These are phyloP conservation scores for Penicillium pulvis DNA, from an alignment of 495 filamentous ascomycete species.

Conservation along the genomic window DNA sequence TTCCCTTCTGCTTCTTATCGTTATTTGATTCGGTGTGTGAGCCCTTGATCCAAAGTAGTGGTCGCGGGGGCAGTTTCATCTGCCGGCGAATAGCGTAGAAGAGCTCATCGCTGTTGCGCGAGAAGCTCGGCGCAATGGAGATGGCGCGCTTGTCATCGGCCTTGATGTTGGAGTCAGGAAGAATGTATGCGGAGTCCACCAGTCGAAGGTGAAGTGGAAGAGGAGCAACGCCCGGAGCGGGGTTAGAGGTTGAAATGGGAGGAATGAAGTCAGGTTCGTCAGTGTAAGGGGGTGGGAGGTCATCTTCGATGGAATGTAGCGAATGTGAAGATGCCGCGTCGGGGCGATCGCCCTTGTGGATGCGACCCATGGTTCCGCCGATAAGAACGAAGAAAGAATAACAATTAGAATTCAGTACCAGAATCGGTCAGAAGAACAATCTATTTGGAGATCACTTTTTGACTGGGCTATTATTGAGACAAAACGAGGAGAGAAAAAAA, in stretches of 20 bases:
- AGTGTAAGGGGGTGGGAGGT: conserved; percentile 29
- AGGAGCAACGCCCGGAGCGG: neutral
- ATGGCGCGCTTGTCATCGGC: conserved; percentile 23
- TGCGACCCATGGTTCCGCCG: conserved; percentile 22
- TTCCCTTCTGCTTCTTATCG: conserved; percentile 34
- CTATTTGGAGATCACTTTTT: neutral
- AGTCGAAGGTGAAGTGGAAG: conserved; percentile 1
- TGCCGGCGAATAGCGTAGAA: conserved; percentile 32
- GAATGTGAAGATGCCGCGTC: conserved; percentile 25
- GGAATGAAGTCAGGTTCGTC: conserved; percentile 22
- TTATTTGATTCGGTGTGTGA: conserved; percentile 33
- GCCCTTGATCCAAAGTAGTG: conserved; percentile 36
- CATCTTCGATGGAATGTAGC: conserved; percentile 26
- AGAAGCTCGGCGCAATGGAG: conserved; percentile 30
- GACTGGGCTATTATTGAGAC: neutral
- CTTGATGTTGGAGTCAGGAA: conserved; percentile 18
- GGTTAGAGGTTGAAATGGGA: conserved; percentile 7
- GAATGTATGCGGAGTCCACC: conserved; percentile 26
- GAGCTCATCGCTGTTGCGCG: conserved; percentile 25
- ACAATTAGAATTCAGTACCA: neutral
- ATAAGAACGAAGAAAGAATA: neutral
- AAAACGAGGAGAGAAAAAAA: neutral
- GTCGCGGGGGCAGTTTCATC: conserved; percentile 38
- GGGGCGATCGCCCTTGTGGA: conserved; percentile 14
- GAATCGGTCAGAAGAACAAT: neutral